phyloP scores from a whole-genome alignment of 306 rosid genomes.

The Acacia melanoxylon region DNA sequence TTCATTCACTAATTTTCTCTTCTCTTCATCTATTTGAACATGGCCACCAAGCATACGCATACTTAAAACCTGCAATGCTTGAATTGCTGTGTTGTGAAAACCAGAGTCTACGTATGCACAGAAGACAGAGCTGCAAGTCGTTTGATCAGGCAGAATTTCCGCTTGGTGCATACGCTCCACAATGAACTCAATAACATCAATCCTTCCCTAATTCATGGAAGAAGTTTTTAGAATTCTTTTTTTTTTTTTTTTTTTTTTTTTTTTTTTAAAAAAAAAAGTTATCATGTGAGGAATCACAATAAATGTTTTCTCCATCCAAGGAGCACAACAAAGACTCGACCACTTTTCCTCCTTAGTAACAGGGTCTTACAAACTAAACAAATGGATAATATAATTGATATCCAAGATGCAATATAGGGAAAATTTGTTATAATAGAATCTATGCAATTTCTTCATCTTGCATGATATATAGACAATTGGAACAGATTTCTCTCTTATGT shows the following conservation, averaged over 20 bases:
- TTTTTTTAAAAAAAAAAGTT: neutral
- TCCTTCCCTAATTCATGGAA: conserved; percentile 54
- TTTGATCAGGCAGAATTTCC: conserved; percentile 58
- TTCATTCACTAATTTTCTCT: conserved; percentile 39
- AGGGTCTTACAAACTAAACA: conserved; percentile 16
- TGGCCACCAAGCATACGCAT: conserved; percentile 57
- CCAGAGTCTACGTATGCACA: conserved; percentile 56
- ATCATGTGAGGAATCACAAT: neutral
- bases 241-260: neutral
- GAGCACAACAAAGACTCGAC: conserved; percentile 8
- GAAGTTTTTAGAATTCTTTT: neutral
- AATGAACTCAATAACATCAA: conserved; percentile 70
- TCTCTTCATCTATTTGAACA: conserved; percentile 35
- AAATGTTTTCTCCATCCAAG: conserved; percentile 17
- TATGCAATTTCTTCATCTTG: neutral
- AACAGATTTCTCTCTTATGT: conserved; percentile 23
- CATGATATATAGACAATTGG: neutral
- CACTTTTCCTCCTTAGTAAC: neutral
- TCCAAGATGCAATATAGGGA: conserved; percentile 2
- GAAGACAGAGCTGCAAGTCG: conserved; percentile 70
- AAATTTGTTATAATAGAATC: neutral
- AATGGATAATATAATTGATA: neutral
- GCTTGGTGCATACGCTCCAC: conserved; percentile 69
- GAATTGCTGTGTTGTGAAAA: conserved; percentile 63
- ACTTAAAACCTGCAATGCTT: conserved; percentile 70